phyloP scores from a whole-genome alignment of 2,329 filamentous ascomycete species.

The Rhinocladiella similis region DNA sequence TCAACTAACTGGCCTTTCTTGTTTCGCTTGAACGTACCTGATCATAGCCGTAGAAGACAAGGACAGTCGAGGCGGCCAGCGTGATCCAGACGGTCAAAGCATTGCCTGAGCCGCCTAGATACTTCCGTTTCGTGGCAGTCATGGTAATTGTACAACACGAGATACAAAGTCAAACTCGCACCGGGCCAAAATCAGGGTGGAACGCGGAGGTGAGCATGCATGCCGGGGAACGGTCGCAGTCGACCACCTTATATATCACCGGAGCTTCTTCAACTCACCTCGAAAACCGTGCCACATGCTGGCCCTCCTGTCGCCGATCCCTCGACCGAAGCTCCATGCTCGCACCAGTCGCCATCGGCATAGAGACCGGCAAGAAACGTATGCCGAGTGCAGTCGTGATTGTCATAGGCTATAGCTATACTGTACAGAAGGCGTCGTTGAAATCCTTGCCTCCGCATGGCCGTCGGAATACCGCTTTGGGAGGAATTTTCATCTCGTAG shows the following conservation, averaged over 20 bases:
- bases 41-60: slow-evolving; percentile 53
- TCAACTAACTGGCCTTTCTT: neutral
- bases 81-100: slow-evolving; percentile 55
- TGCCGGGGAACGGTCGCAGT: neutral
- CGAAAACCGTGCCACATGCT: neutral
- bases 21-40: slow-evolving; percentile 32
- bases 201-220: no score
- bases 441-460: neutral
- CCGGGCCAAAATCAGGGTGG: no score
- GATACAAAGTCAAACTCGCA: neutral
- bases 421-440: neutral
- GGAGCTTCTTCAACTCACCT: neutral
- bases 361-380: neutral
- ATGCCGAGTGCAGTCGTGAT: neutral
- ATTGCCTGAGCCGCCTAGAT: slow-evolving; percentile 53
- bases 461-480: neutral
- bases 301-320: neutral
- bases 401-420: neutral
- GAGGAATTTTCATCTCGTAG: neutral
- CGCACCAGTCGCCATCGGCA: neutral
- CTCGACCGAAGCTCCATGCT: neutral
- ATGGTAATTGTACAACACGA: neutral
- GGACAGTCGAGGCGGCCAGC: slow-evolving; percentile 50
- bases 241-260: neutral
- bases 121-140: slow-evolving; percentile 37